Conservation (phyloP, 139 green algal genomes). For the Parachlorella kessleri region DNA sequence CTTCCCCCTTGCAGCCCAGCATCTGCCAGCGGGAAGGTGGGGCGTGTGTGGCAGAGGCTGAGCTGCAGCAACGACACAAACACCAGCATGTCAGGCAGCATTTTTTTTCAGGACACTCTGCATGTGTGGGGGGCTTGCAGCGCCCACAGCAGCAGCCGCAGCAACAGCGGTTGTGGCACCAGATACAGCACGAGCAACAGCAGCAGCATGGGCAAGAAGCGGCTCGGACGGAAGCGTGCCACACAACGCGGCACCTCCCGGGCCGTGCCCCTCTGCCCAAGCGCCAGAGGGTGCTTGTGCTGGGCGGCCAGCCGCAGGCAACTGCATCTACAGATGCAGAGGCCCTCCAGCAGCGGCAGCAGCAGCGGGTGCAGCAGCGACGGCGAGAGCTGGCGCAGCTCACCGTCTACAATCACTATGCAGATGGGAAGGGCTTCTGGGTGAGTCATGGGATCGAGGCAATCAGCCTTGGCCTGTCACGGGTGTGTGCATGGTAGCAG, state of each 20-base stretch:
- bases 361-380: neutral
- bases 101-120: neutral
- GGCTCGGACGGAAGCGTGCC: neutral
- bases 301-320: constrained; percentile 12
- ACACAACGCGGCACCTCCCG: neutral
- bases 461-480: too few species aligned
- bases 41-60: too few species aligned
- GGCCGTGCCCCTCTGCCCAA: neutral
- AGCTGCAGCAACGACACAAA: neutral
- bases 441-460: neutral
- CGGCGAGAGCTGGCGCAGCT: neutral
- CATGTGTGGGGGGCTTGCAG: too few species aligned
- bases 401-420: constrained; percentile 18
- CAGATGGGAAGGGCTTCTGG: constrained; percentile 3
- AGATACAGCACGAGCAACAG: neutral
- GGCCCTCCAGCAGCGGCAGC: neutral
- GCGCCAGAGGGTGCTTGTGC: constrained; percentile 7
- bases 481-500: neutral
- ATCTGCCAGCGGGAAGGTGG: too few species aligned
- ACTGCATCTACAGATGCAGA: constrained; percentile 15
- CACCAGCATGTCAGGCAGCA: neutral
- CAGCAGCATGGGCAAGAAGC: neutral
- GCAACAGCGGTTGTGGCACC: too few species aligned
- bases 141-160: neutral
- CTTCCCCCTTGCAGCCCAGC: too few species aligned